These are phyloP conservation scores for Tetradesmus obliquus DNA, from an alignment of 139 green algal genomes.

Conservation along the genomic window DNA sequence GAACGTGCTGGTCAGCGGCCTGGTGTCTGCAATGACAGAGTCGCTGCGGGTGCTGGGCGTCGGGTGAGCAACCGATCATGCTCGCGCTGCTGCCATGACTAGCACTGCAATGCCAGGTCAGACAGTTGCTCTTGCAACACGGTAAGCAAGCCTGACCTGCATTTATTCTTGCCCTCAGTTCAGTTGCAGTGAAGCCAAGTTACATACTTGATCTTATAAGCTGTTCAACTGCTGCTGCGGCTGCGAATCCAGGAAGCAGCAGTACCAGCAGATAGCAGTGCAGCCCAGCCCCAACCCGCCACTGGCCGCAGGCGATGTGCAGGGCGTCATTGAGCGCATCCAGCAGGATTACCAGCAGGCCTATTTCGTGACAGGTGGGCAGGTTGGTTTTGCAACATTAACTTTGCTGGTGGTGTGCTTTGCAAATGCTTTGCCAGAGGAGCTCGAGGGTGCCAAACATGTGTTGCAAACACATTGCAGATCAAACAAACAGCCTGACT, in stretches of 20 bases:
- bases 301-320: not conserved
- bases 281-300: not conserved
- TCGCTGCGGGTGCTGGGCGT: slow-evolving; percentile 26
- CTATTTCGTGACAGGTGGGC: slow-evolving; percentile 46
- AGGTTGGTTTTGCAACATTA: too few species aligned
- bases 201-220: too few species aligned
- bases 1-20: not conserved
- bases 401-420: too few species aligned
- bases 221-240: not conserved
- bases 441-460: not conserved
- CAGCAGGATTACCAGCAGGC: not conserved
- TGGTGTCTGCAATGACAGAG: slow-evolving; percentile 33
- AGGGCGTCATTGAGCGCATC: not conserved
- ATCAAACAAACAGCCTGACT: too few species aligned
- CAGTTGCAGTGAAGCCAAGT: too few species aligned
- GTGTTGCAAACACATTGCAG: too few species aligned
- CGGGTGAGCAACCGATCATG: not conserved
- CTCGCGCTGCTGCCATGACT: too few species aligned
- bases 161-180: too few species aligned
- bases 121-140: too few species aligned
- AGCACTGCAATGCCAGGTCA: too few species aligned
- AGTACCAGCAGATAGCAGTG: slow-evolving; percentile 11
- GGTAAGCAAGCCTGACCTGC: too few species aligned
- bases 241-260: not conserved
- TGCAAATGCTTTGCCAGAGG: not conserved